Base-by-base conservation (phyloP, 78 protist genomes). In the Dictyostelium firmibasis region DNA sequence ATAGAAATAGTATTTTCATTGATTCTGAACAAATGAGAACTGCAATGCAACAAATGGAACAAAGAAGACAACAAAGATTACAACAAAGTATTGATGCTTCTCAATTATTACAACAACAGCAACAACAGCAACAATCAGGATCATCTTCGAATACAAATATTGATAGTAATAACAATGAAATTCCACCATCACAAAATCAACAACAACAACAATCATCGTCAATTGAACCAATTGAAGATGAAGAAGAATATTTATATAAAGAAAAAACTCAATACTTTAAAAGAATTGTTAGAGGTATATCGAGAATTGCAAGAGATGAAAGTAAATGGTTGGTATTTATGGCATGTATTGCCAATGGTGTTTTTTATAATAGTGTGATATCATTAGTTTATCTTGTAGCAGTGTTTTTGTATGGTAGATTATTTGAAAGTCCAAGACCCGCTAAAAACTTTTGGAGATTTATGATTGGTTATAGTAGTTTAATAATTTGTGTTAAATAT, bases 391-490 rank as follows among this genome's bases (percentile, higher is more conserved):
- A 87, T 31, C 41, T 87, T 16, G 44, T 44, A 3, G 50, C 86
- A 16, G 93, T 87, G 43, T 78, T 87, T 38, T 14, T 87, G 3
- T 87, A n/a, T 78, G 93, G 93, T 43, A 31, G 93, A 36, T 27
- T 87, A 29, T 87, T 53, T 43, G 93, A 87, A 72, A 87, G 85
- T 29, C 93, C 93, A 38, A 87, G 85, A 78, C 93, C 93, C 13
- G 67, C 93, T 7, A 87, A 87, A 62, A 44, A 64, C n/a, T 87
- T 87, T 60, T 87, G 93, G 93, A 35, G 93, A 78, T 87, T 87
- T 74, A 38, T 87, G 23, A 87, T 87, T 43, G 84, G 84, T 43
- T 87, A 78, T 20, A 87, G 93, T 78, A 62, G 86, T 62, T 29
- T 87, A 1, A 25, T 87, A 8, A 76, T 78, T 43, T 87, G 84